Percentiles rank a stretch among this genome's conserved stretches.
These are phyloP conservation scores for Cyberlindnera bimundalis DNA, from an alignment of 805 yeast species.

Conservation along the genomic window DNA sequence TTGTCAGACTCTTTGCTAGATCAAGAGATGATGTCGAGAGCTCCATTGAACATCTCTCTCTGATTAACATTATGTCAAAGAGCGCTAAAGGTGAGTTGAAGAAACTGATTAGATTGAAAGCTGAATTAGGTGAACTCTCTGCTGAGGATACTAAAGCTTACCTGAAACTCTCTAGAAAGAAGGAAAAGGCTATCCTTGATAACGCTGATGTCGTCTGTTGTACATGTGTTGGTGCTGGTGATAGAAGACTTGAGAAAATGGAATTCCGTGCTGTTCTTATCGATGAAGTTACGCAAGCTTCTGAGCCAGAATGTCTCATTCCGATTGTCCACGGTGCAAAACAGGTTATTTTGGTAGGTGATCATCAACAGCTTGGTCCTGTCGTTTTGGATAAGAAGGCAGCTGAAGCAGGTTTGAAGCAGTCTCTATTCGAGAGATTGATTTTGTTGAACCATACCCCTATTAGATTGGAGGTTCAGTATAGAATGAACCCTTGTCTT, in stretches of 20 bases:
- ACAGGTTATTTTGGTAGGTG: conserved; percentile 89
- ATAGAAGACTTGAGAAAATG: conserved; percentile 50
- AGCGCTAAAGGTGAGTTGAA: conserved; percentile 53
- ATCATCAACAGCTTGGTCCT: conserved; percentile 94
- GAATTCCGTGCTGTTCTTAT: conserved; percentile 76
- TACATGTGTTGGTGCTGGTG: conserved; percentile 94
- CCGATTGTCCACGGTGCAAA: conserved; percentile 88
- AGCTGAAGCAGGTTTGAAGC: conserved; percentile 81
- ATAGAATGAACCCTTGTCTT: conserved; percentile 89
- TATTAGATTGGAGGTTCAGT: conserved; percentile 83
- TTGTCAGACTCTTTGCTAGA: conserved; percentile 72
- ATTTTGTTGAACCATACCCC: conserved; percentile 82
- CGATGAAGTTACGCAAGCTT: conserved; percentile 92
- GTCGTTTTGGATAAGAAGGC: conserved; percentile 79
- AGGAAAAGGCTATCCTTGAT: conserved; percentile 49
- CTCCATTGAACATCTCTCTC: conserved; percentile 51
- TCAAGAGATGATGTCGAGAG: conserved; percentile 79
- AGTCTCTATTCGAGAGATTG: conserved; percentile 84
- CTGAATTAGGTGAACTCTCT: conserved; percentile 68
- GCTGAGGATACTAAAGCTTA: conserved; percentile 47
- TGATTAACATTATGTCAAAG: conserved; percentile 49
- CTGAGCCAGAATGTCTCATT: conserved; percentile 87
- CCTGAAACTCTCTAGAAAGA: conserved; percentile 37
- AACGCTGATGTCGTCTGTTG: conserved; percentile 78
- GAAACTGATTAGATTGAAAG: conserved; percentile 54